Evolutionary conservation across 495 filamentous ascomycete genomes (phyloP), one percentile per base, ranked within the genome.

Genomic region (Penicillium chermesinum): DNA sequence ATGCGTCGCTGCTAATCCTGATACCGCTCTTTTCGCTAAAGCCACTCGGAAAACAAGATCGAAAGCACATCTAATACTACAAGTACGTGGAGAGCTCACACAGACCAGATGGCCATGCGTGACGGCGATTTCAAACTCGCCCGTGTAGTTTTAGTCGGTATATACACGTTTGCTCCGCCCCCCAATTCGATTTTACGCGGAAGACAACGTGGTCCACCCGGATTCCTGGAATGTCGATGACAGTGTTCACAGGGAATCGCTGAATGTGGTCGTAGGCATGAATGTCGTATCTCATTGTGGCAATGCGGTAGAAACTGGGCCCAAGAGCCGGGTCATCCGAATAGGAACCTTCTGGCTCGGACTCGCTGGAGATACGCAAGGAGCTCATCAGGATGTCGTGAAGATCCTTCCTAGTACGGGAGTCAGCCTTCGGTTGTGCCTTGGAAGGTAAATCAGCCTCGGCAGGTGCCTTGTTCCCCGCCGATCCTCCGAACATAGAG

Each of bases 151-250:
- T 70, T 27, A 75, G 27, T 10, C 73, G 71, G 52, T 74, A 76
- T 19, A 79, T 50, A 52, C 75, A 79, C 0, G 73, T 76, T 32
- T 65, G 52, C 14, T 67, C 49, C 2, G 61, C 60, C 2, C 72
- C 75, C 72, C 73, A 79, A 39, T 76, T 79, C 2, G 64, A 67
- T 14, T 66, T 74, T 7, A 74, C 64, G 2, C 75, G 63, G 34
- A 77, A 57, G 5, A 66, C 69, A 16, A 77, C 60, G 41, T 69
- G 65, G 35, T 69, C 56, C 12, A 71, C 69, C 4, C 66, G 59
- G 8, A 77, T 47, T 0, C 54, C 63, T 2, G 59, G 60, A 7
- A 71, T 56, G 18, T 74, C 61, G 33, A 75, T 55, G 10, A 66
- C 38, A 8, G 66, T 56, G 44, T 64, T 58, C 8, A 71, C 42